Conservation (phyloP, 1,284 basidiomycete species). For the Serendipita sp. region DNA sequence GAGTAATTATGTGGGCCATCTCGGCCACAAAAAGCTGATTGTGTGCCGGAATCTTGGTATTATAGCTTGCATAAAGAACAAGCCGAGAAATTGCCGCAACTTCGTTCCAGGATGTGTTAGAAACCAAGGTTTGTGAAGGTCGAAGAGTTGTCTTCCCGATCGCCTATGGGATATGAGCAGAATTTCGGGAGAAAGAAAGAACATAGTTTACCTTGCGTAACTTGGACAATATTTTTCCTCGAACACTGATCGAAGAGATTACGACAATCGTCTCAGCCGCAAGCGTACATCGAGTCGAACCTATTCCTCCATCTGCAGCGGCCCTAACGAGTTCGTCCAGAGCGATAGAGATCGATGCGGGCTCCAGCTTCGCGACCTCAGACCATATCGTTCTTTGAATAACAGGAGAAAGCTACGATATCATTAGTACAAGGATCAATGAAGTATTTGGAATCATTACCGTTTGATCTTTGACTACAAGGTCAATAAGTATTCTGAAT, state of each 20-base stretch:
- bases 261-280: constrained; percentile 62
- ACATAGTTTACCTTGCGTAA: constrained; percentile 50
- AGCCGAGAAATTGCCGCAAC: constrained; percentile 68
- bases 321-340: constrained; percentile 66
- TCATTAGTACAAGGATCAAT: background rate
- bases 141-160: constrained; percentile 58
- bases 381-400: constrained; percentile 65
- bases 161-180: constrained; percentile 28
- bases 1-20: constrained; percentile 59
- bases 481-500: constrained; percentile 57
- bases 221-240: constrained; percentile 62
- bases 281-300: constrained; percentile 58
- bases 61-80: constrained; percentile 55
- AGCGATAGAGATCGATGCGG: constrained; percentile 50
- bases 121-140: constrained; percentile 43
- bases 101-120: constrained; percentile 72
- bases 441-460: constrained; percentile 26
- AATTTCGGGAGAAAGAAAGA: constrained; percentile 9
- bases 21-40: constrained; percentile 74
- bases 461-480: constrained; percentile 49
- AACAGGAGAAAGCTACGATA: constrained; percentile 43
- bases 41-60: constrained; percentile 44
- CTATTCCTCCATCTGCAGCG: constrained; percentile 68
- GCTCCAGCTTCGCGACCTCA: constrained; percentile 56
- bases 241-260: constrained; percentile 60